Evolutionary conservation across 352 stramenopile species (phyloP), one percentile per base, ranked within the genome.

Genomic region (Globisporangium iwayamae): DNA sequence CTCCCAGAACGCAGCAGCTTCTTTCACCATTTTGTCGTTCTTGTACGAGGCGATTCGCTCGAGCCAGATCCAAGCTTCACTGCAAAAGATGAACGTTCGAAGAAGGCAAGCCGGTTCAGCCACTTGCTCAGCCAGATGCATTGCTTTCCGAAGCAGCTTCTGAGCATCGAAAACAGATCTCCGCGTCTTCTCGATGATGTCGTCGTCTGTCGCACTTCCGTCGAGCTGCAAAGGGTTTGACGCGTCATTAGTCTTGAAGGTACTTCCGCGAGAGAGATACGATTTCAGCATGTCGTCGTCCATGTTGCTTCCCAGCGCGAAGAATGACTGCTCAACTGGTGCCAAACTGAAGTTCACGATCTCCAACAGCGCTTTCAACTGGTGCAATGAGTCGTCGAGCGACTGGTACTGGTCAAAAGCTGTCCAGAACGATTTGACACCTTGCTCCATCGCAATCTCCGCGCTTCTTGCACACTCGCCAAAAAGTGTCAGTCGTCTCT

Each of bases 1-100:
- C 25, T 96, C 85, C 81, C 83, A 94, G 56, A 91, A 92, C 0
- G 85, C 80, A 0, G 78, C 81, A 16, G 76, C 78, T 39, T 94
- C 83, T 61, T 92, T 92, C 56, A 94, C 63, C 16, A 83, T 79
- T 16, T 86, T 85, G 32, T 91, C 77, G 41, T 78, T 87, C 60
- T 94, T 93, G 63, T 91, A 91, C 7, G 81, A 85, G 8, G 81
- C 78, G 41, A 94, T 77, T 0, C 77, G 76, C 61, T 94, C 83
- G 1, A 94, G 71, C 82, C 83, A 92, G 9, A 89, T 73, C 85
- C 85, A 94, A n/a, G 78, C 75, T 73, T 94, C 74, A 28, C 75
- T 78, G 59, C 76, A 88, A 43, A 71, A 76, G 20, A 92, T 83
- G 1, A 94, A 54, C 5, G 78, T 85, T 28, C 69, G 74, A 25